A percentile compares a stretch with the other conserved stretches of the same genome.
Evolutionary conservation across 768 basidiomycete species (phyloP).

Genomic region (Leccinellum luteum): DNA sequence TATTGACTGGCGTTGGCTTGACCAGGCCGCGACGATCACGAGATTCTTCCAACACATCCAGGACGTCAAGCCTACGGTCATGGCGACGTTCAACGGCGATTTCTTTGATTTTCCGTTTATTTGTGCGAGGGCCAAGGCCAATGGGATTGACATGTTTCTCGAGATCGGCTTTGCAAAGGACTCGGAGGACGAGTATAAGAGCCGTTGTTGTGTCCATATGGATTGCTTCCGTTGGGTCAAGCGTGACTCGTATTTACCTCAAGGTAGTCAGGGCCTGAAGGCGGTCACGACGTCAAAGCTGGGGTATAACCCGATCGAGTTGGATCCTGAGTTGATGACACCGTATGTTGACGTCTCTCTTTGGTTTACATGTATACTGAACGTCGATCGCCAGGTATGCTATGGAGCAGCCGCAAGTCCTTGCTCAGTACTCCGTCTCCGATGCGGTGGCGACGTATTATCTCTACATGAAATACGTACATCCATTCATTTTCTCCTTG

Average conservation of each 20-base stretch:
- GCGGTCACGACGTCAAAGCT: slow-evolving; percentile 96
- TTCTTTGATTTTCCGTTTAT: slow-evolving; percentile 99
- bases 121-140: slow-evolving; percentile 74
- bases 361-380: background rate
- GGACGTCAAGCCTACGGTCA: slow-evolving; percentile 92
- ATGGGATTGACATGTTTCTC: slow-evolving; percentile 94
- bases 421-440: slow-evolving; percentile 98
- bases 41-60: slow-evolving; percentile 94
- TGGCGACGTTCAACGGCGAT: slow-evolving; percentile 98
- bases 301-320: slow-evolving; percentile 94
- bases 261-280: slow-evolving; percentile 97
- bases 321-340: slow-evolving; percentile 99
- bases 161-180: slow-evolving; percentile 94
- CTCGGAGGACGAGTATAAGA: slow-evolving; percentile 93
- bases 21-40: slow-evolving; percentile 74
- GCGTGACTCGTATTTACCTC: slow-evolving; percentile 96
- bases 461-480: slow-evolving; percentile 99
- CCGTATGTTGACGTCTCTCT: slow-evolving; percentile 59
- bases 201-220: slow-evolving; percentile 92
- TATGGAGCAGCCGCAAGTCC: slow-evolving; percentile 87
- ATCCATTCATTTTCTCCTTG: slow-evolving; percentile 98
- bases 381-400: slow-evolving; percentile 65
- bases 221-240: slow-evolving; percentile 99
- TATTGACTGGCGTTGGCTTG: background rate
- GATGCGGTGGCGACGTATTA: slow-evolving; percentile 99